Evolutionary conservation across 805 yeast species (phyloP).

Genomic region (Metschnikowia aberdeeniae): DNA sequence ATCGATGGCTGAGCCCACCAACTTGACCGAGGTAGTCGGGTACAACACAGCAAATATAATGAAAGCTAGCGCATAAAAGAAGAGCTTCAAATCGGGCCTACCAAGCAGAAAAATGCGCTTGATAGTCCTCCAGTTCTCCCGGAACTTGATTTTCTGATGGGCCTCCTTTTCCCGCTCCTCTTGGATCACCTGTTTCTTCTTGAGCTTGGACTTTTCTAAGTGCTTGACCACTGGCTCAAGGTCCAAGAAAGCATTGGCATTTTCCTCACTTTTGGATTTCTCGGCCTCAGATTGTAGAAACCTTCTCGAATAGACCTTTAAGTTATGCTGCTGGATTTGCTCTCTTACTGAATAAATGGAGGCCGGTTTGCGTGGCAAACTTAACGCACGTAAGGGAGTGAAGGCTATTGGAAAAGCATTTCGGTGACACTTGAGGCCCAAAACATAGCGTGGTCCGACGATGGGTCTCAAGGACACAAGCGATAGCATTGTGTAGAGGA

Average conservation of each 20-base stretch:
- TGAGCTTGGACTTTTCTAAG: conserved; percentile 25
- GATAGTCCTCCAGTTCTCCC: conserved; percentile 34
- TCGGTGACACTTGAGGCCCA: neutral
- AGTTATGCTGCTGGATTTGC: neutral
- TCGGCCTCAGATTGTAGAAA: neutral
- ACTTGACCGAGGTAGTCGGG: conserved; percentile 41
- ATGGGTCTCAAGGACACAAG: conserved; percentile 1
- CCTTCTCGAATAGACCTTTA: neutral
- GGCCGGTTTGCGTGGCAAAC: neutral
- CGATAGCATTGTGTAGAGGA: conserved; percentile 1
- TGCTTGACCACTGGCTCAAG: conserved; percentile 23
- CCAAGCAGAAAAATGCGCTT: conserved; percentile 37
- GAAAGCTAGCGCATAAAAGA: conserved; percentile 37
- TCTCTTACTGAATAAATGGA: neutral
- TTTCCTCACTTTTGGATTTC: neutral
- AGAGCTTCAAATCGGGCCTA: conserved; percentile 35
- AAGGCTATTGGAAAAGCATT: neutral
- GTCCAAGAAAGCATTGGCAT: neutral
- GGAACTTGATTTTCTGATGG: conserved; percentile 25
- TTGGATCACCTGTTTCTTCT: conserved; percentile 22
- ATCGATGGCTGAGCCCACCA: conserved; percentile 42
- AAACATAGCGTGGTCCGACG: neutral
- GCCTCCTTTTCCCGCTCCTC: conserved; percentile 28
- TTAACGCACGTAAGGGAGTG: neutral
- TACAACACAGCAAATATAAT: conserved; percentile 42